Percentiles rank a stretch among this genome's conserved stretches.
These are phyloP conservation scores for Komagataea norvegica DNA, from an alignment of 1,139 yeast species.

Conservation along the genomic window DNA sequence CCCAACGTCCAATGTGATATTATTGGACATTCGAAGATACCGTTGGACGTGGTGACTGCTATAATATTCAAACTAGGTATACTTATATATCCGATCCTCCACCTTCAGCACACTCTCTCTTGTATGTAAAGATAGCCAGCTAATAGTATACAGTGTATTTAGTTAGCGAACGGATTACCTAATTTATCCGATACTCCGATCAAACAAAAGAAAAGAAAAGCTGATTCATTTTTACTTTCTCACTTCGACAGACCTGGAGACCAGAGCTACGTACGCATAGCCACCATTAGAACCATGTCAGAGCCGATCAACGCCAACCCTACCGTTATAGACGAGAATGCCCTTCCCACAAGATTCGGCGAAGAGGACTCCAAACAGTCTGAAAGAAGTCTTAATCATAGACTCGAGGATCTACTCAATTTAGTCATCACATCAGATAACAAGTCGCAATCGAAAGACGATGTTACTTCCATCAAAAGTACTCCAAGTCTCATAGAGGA, in stretches of 20 bases:
- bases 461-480: conserved; percentile 18
- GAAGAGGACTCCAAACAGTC: conserved; percentile 26
- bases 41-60: no score
- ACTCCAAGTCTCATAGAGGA: conserved; percentile 10
- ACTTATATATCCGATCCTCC: no score
- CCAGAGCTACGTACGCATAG: no score
- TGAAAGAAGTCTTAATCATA: conserved; percentile 14
- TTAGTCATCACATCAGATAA: conserved; percentile 2
- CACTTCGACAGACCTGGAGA: not conserved
- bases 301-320: conserved; percentile 95
- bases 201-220: not conserved
- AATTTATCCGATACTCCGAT: no score
- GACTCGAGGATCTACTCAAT: conserved; percentile 10
- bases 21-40: no score
- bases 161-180: no score
- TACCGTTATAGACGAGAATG: conserved; percentile 67
- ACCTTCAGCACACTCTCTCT: no score
- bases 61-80: no score
- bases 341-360: conserved; percentile 64
- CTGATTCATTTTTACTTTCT: not conserved
- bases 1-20: no score
- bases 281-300: conserved; percentile 34
- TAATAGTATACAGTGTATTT: no score
- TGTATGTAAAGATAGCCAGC: no score
- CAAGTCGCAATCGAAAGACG: not conserved